A percentile compares a stretch with the other conserved stretches of the same genome.
These are phyloP conservation scores for Cantharellus anzutake DNA, from an alignment of 768 basidiomycete species.

Conservation along the genomic window DNA sequence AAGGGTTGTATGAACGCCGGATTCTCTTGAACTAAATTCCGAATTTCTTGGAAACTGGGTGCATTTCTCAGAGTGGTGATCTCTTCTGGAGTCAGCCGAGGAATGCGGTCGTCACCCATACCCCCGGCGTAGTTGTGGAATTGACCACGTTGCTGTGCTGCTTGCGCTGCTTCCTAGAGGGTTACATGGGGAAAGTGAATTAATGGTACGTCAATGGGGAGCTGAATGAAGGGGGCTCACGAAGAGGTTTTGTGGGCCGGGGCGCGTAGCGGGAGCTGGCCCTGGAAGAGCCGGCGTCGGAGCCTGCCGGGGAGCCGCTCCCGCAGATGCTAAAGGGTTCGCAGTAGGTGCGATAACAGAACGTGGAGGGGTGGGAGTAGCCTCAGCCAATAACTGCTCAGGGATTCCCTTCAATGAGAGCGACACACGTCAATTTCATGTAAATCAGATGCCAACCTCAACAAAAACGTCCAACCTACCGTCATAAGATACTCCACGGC, in stretches of 20 bases:
- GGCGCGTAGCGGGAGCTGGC: constrained; percentile 3
- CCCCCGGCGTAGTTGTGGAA: constrained; percentile 20
- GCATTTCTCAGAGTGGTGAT: constrained; percentile 30
- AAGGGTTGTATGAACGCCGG: constrained; percentile 61
- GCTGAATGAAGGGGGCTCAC: constrained; percentile 20
- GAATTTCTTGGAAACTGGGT: constrained; percentile 53
- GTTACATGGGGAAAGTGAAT: not conserved
- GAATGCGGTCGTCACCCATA: constrained; percentile 15
- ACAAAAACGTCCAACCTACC: constrained; percentile 26
- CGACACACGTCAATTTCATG: not conserved
- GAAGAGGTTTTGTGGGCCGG: constrained; percentile 63
- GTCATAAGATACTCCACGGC: constrained; percentile 97
- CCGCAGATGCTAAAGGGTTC: not conserved
- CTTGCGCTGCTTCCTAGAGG: constrained; percentile 13
- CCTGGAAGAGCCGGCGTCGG: constrained; percentile 10
- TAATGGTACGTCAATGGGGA: not conserved
- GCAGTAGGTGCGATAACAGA: constrained; percentile 15
- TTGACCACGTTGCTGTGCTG: constrained; percentile 17
- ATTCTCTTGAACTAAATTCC: constrained; percentile 53
- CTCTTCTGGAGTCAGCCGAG: constrained; percentile 15
- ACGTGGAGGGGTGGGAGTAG: constrained; percentile 20
- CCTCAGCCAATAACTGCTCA: constrained; percentile 37
- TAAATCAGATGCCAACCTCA: constrained; percentile 4
- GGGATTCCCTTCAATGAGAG: constrained; percentile 50
- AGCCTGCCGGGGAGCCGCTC: not conserved